Evolutionary conservation across 2,329 filamentous ascomycete genomes (phyloP).

Genomic region (Thielaviopsis euricoi): DNA sequence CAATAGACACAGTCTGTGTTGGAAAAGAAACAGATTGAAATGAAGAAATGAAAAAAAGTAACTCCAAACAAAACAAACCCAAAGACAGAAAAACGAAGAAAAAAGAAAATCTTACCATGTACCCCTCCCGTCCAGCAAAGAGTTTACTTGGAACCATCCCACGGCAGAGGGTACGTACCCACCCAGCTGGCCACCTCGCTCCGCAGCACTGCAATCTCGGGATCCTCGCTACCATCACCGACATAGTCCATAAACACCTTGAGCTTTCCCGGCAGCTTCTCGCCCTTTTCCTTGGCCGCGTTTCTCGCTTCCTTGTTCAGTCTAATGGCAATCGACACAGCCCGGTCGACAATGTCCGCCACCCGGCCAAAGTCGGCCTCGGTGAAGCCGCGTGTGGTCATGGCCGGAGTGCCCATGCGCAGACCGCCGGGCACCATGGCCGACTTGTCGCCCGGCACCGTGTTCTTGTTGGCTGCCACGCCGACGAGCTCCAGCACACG

Average conservation of each 20-base stretch:
- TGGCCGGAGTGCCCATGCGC: slow-evolving; percentile 87
- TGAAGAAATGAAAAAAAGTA: background rate
- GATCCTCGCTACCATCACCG: slow-evolving; percentile 47
- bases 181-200: slow-evolving; percentile 68
- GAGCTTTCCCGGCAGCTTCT: slow-evolving; percentile 48
- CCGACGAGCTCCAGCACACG: slow-evolving; percentile 81
- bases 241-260: slow-evolving; percentile 53
- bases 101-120: background rate
- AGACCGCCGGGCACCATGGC: slow-evolving; percentile 86
- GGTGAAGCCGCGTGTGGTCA: slow-evolving; percentile 90
- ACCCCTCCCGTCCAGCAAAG: background rate
- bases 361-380: slow-evolving; percentile 78
- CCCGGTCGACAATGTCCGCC: slow-evolving; percentile 70
- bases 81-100: background rate
- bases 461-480: slow-evolving; percentile 99
- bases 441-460: slow-evolving; percentile 85
- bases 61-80: background rate
- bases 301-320: slow-evolving; percentile 58
- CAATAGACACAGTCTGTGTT: background rate
- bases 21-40: background rate
- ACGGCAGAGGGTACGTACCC: slow-evolving; percentile 55
- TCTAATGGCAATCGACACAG: slow-evolving; percentile 61
- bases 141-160: slow-evolving; percentile 28
- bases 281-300: slow-evolving; percentile 47
- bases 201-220: slow-evolving; percentile 56